Evolutionary conservation across 345 rosid species (phyloP).

Genomic region (Citrus inodora): DNA sequence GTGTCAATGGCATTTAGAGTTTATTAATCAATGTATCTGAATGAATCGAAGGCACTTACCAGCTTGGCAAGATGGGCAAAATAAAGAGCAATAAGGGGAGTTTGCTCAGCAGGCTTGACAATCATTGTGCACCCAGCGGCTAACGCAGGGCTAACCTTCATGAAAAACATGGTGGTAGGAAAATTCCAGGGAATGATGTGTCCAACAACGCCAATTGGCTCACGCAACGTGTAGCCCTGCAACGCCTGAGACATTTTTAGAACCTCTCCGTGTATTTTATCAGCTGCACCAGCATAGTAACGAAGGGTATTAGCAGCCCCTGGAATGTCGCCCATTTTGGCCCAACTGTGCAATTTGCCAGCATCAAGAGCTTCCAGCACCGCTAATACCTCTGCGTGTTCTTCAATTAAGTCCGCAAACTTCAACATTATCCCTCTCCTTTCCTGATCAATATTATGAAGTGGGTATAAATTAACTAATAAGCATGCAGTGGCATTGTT

Average conservation of each 20-base stretch:
- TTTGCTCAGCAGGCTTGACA: conserved; percentile 88
- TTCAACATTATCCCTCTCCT: conserved; percentile 61
- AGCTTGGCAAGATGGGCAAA: conserved; percentile 58
- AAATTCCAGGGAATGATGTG: conserved; percentile 87
- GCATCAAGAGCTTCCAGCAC: conserved; percentile 63
- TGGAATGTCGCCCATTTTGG: conserved; percentile 59
- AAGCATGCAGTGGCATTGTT: too few species aligned
- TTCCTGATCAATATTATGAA: conserved; percentile 31
- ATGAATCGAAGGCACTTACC: conserved; percentile 19
- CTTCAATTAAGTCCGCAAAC: conserved; percentile 61
- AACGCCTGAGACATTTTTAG: conserved; percentile 53
- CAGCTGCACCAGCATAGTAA: conserved; percentile 87
- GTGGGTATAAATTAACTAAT: too few species aligned
- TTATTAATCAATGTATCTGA: not conserved
- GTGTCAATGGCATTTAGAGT: not conserved
- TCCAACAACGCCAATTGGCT: conserved; percentile 87
- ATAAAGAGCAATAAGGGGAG: conserved; percentile 80
- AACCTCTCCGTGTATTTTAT: conserved; percentile 80
- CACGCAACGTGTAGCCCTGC: conserved; percentile 70
- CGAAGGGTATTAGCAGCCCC: conserved; percentile 29
- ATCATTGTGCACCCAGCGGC: conserved; percentile 93
- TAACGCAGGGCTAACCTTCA: conserved; percentile 64
- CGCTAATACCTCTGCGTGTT: conserved; percentile 62
- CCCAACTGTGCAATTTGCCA: conserved; percentile 46
- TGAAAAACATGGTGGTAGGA: conserved; percentile 58